Percentiles rank a stretch among this genome's conserved stretches.
Conservation (phyloP, 208 protist genomes). For the Porcisia deanei region DNA sequence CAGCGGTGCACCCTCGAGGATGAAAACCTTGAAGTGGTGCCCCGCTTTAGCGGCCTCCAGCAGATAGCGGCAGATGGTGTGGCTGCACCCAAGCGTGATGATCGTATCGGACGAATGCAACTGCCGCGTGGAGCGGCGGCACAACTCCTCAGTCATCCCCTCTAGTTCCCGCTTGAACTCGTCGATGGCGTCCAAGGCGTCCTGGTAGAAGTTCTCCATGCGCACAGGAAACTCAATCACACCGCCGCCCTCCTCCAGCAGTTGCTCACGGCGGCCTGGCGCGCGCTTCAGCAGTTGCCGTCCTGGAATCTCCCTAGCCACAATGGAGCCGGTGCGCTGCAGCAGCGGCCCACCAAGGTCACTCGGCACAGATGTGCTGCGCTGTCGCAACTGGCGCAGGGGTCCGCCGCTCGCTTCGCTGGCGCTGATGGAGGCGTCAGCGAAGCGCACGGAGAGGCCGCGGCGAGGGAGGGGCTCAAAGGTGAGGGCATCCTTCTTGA, state of each 20-base stretch:
- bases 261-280: conserved; percentile 41
- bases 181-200: conserved; percentile 56
- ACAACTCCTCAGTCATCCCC: conserved; percentile 76
- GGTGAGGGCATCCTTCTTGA: conserved; percentile 6
- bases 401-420: not conserved
- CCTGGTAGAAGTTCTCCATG: conserved; percentile 54
- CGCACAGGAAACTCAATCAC: conserved; percentile 56
- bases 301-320: conserved; percentile 69
- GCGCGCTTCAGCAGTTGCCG: conserved; percentile 66
- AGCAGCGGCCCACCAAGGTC: conserved; percentile 31
- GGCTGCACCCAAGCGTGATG: conserved; percentile 74
- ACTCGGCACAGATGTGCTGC: conserved; percentile 21
- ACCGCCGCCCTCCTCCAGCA: conserved; percentile 17
- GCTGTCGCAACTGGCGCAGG: conserved; percentile 20
- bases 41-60: conserved; percentile 39
- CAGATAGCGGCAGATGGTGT: conserved; percentile 72
- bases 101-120: conserved; percentile 77
- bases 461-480: conserved; percentile 8
- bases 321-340: conserved; percentile 43
- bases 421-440: not conserved
- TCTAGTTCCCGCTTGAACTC: conserved; percentile 67
- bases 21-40: conserved; percentile 92
- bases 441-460: conserved; percentile 37
- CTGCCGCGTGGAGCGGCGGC: conserved; percentile 60
- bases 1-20: conserved; percentile 90